Percentiles rank a stretch among this genome's conserved stretches.
Conservation (phyloP, 441 rosid genomes). For the Hura crepitans region DNA sequence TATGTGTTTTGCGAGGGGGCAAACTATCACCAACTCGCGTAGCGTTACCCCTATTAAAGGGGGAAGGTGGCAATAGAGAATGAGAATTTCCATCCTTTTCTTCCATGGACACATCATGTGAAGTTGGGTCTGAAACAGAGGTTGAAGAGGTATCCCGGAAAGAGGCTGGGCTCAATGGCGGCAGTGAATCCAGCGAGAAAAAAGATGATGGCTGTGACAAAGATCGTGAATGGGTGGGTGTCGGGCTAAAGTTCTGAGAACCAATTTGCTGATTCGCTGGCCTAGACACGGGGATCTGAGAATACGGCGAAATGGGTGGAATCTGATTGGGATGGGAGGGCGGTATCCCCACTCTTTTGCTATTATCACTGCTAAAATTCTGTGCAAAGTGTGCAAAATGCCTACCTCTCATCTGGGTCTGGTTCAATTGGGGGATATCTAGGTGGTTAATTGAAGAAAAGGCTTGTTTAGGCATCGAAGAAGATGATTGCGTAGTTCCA, state of each 20-base stretch:
- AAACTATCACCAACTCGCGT: conserved; percentile 53
- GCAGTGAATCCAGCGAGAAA: conserved; percentile 69
- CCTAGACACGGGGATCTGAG: conserved; percentile 69
- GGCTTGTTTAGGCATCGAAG: conserved; percentile 44
- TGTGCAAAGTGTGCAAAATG: conserved; percentile 52
- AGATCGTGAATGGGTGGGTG: conserved; percentile 70
- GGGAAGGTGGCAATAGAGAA: conserved; percentile 63
- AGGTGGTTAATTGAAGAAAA: conserved; percentile 43
- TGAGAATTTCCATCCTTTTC: conserved; percentile 53
- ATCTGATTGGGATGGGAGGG: conserved; percentile 81
- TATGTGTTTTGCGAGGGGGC: conserved; percentile 77
- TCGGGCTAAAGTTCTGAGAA: conserved; percentile 42
- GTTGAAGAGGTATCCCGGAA: conserved; percentile 43
- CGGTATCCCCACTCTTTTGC: conserved; percentile 66
- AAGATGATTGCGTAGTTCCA: conserved; percentile 40
- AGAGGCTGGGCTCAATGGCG: conserved; percentile 73
- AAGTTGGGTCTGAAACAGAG: conserved; percentile 40
- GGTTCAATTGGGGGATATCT: conserved; percentile 54
- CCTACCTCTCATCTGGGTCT: conserved; percentile 44
- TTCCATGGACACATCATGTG: conserved; percentile 57
- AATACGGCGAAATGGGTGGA: conserved; percentile 81
- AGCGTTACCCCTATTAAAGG: conserved; percentile 44
- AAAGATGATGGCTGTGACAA: conserved; percentile 76
- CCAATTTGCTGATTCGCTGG: conserved; percentile 48
- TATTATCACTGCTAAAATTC: conserved; percentile 36